Percentiles rank a stretch among this genome's conserved stretches.
phyloP scores from a whole-genome alignment of 345 rosid genomes.

The Salix brachista region DNA sequence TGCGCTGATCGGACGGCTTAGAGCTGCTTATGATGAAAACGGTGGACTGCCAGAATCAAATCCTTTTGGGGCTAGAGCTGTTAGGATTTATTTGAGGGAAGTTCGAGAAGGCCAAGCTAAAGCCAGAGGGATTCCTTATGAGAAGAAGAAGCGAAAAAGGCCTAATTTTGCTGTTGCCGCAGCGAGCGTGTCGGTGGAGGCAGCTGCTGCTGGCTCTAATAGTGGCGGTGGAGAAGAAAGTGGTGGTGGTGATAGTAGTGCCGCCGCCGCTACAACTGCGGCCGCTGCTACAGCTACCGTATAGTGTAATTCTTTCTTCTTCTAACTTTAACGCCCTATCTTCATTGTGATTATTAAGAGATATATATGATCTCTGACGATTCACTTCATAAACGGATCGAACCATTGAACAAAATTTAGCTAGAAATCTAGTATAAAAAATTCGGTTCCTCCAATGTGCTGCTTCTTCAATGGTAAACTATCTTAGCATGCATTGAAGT shows the following conservation, averaged over 20 bases:
- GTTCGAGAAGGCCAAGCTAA: conserved; percentile 31
- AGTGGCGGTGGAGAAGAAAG: conserved; percentile 9
- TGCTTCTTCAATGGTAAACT: neutral
- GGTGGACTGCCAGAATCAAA: conserved; percentile 31
- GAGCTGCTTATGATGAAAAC: conserved; percentile 31
- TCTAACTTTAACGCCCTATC: neutral
- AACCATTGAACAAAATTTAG: conserved; percentile 1
- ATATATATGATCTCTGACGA: neutral
- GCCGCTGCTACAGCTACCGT: conserved; percentile 22
- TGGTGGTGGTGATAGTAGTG: neutral
- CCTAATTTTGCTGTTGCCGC: neutral
- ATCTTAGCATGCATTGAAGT: neutral
- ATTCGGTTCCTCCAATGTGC: neutral
- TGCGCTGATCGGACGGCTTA: conserved; percentile 32
- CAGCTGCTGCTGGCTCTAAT: neutral
- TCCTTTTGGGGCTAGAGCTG: conserved; percentile 30
- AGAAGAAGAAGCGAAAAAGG: conserved; percentile 36
- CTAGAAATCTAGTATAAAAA: neutral
- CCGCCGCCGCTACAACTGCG: conserved; percentile 4
- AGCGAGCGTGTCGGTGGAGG: neutral
- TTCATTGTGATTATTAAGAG: conserved; percentile 21
- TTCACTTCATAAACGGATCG: conserved; percentile 2
- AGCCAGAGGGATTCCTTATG: conserved; percentile 31
- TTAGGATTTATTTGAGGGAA: conserved; percentile 33
- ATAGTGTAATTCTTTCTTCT: conserved; percentile 10